A percentile compares a stretch with the other conserved stretches of the same genome.
Evolutionary conservation across 345 rosid genomes (phyloP).

Genomic region (Eucalyptus leucophloia): DNA sequence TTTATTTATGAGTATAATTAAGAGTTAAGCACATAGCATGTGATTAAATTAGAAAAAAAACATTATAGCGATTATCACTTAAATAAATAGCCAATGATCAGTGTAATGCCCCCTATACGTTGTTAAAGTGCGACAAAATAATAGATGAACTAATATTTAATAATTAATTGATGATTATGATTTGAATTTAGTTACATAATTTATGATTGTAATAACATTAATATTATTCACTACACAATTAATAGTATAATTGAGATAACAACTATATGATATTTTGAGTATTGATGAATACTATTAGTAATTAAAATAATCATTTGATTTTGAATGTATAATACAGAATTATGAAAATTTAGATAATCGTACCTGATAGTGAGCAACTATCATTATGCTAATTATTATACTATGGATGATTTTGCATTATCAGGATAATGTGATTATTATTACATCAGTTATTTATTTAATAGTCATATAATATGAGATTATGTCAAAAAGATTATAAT

Average conservation of each 20-base stretch:
- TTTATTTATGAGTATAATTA: neutral
- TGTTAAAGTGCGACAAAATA: neutral
- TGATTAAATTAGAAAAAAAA: neutral
- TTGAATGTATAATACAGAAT: neutral
- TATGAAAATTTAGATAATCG: neutral
- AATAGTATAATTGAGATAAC: neutral
- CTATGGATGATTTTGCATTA: neutral
- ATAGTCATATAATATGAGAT: neutral
- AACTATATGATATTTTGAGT: neutral
- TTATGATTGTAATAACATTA: neutral
- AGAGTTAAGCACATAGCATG: neutral
- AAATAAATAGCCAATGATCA: neutral
- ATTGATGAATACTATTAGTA: neutral
- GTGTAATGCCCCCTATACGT: neutral
- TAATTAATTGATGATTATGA: neutral
- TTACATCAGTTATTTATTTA: neutral
- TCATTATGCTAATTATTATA: neutral
- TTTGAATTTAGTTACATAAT: neutral
- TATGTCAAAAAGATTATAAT: neutral
- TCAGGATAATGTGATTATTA: neutral
- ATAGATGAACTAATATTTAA: neutral
- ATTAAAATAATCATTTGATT: neutral
- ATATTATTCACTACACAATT: neutral
- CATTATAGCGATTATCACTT: neutral
- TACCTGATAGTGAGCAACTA: neutral